Percentiles rank a stretch among this genome's conserved stretches.
phyloP scores from a whole-genome alignment of 2,329 filamentous ascomycete genomes.

The Stagonosporopsis tanaceti region DNA sequence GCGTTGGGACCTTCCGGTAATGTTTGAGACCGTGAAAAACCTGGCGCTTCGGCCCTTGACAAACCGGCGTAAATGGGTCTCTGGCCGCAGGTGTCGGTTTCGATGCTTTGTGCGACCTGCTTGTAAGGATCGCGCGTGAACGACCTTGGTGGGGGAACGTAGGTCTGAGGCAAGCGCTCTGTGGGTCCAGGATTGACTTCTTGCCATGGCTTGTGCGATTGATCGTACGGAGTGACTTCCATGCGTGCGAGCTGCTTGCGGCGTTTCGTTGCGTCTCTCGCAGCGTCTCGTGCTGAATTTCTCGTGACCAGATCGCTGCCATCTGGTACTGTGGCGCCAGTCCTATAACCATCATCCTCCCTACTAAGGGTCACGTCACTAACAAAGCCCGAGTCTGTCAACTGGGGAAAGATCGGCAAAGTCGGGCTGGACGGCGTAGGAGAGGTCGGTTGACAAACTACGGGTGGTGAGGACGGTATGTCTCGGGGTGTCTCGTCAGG shows the following conservation, averaged over 20 bases:
- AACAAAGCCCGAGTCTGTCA: constrained; percentile 81
- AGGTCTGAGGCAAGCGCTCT: constrained; percentile 39
- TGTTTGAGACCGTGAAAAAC: neutral
- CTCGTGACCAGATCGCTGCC: constrained; percentile 33
- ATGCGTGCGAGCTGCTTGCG: constrained; percentile 15
- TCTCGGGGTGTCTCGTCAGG: constrained; percentile 73
- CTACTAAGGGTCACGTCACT: constrained; percentile 77
- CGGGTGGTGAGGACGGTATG: constrained; percentile 89
- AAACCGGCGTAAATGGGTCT: neutral
- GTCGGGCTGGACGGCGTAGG: constrained; percentile 81
- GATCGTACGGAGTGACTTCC: constrained; percentile 19
- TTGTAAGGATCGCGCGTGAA: constrained; percentile 25
- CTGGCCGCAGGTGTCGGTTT: constrained; percentile 24
- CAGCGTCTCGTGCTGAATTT: neutral
- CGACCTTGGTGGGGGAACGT: constrained; percentile 32
- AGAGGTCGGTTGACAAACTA: constrained; percentile 66
- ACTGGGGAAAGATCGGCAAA: constrained; percentile 64
- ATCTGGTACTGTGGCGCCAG: constrained; percentile 27
- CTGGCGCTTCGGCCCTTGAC: neutral
- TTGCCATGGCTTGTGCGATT: constrained; percentile 39
- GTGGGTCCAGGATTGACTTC: constrained; percentile 39
- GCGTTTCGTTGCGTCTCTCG: constrained; percentile 9
- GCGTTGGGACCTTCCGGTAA: neutral
- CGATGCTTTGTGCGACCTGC: constrained; percentile 33
- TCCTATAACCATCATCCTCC: constrained; percentile 67